Evolutionary conservation across 805 yeast species (phyloP), one percentile per base, ranked within the genome.

Genomic region (Monosporozyma unispora): DNA sequence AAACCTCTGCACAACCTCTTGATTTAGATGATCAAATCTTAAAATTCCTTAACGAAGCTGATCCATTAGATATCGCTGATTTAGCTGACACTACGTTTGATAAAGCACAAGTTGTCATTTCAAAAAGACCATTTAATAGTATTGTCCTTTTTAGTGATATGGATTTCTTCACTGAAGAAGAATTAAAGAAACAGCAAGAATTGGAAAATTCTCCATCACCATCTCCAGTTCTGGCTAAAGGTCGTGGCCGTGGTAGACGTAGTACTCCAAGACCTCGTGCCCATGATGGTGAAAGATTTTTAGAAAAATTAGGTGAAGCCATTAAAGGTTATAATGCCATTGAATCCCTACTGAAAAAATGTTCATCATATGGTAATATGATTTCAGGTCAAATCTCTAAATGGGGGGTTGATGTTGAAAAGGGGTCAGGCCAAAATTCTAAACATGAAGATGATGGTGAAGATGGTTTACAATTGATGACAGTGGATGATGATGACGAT

Each of bases 301-400:
- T 88, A 21, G 91, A 84, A 55, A 82, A 78, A 38, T 77, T 90
- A 4, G 77, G 78, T 44, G 70, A 76, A 54, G 83, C 88, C 14
- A 72, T 93, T 54, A 79, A 81, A 58, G 98, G 98, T 4, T 93
- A 93, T 64, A 83, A 82, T 53, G 98, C 99, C 0, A 96, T 93
- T 42, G 98, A 91, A 58, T 84, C 95, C n/a, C 72, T 93, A 55
- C 87, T 93, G 53, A 80, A 80, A 51, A 78, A 81, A 56, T 93
- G 99, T 70, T 80, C 89, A 9, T 77, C 78, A 16, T 82, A 85
- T 55, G 96, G 97, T 50, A 71, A 75, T 14, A 64, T 73, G 7
- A 88, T 93, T 50, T 74, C 88, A 4, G 64, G 69, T 11, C 93
- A 87, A 53, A 87, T 93, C 69, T 72, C 72, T 45, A 75, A 77